Conservation (phyloP, 805 yeast genomes). For the Gaillardinia entomophila region DNA sequence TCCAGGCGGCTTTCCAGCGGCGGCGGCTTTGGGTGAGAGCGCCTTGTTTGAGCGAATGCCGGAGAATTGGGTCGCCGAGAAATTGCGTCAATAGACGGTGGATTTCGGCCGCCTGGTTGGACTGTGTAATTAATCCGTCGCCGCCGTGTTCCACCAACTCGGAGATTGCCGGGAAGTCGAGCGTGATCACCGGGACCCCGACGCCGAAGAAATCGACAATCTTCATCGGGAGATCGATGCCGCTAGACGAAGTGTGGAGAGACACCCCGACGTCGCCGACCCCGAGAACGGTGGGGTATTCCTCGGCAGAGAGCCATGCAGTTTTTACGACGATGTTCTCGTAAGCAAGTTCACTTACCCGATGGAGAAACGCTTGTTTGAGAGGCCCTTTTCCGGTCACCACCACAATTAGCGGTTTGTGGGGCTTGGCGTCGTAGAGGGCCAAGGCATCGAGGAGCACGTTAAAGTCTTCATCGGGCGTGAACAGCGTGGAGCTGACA, state of each 20-base stretch:
- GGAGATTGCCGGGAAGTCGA: constrained; percentile 67
- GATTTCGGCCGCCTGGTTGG: constrained; percentile 17
- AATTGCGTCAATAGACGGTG: constrained; percentile 18
- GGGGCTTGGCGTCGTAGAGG: constrained; percentile 40
- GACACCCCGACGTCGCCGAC: constrained; percentile 87
- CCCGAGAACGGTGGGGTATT: constrained; percentile 71
- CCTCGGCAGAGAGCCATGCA: constrained; percentile 73
- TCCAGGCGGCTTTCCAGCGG: constrained; percentile 81
- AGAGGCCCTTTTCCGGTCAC: constrained; percentile 98
- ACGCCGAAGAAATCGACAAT: constrained; percentile 94
- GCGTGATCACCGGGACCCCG: constrained; percentile 84
- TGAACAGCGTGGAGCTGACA: constrained; percentile 86
- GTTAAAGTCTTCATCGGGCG: constrained; percentile 89
- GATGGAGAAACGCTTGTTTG: constrained; percentile 43
- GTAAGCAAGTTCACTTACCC: constrained; percentile 40
- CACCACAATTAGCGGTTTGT: constrained; percentile 51
- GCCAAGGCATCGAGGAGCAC: constrained; percentile 65
- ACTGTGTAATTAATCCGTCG: constrained; percentile 58
- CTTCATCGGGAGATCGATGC: constrained; percentile 95
- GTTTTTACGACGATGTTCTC: constrained; percentile 51
- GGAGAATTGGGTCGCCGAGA: constrained; percentile 23
- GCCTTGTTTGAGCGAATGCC: constrained; percentile 49
- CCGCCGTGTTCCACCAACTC: constrained; percentile 67
- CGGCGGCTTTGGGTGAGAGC: constrained; percentile 64
- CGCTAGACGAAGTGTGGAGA: constrained; percentile 86